Evolutionary conservation across 495 filamentous ascomycete genomes (phyloP), one percentile per base, ranked within the genome.

Genomic region (Annulohypoxylon moriforme): DNA sequence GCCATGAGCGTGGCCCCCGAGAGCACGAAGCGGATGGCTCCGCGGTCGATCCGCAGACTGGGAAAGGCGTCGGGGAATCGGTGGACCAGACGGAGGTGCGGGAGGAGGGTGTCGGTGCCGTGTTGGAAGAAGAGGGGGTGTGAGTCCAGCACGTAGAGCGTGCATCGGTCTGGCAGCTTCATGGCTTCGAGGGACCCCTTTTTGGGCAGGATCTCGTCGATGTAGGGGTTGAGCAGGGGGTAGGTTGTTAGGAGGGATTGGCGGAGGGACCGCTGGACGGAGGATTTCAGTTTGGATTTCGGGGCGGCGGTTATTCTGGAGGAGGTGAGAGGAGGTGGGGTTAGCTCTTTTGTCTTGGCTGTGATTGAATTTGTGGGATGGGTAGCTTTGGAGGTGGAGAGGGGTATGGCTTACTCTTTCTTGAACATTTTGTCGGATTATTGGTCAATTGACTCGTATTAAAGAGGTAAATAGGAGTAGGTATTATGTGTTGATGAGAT

Each of bases 231-330:
- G 59, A 98, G 92, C 14, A 92, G 85, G 1, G 96, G 96, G 82
- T 94, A 97, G 47, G 93, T 91, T 36, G 93, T 87, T 68, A 93
- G 80, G 73, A 98, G 84, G 72, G 92, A 92, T 64, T 90, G 85
- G 73, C 96, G 92, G 66, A 99, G 87, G 68, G 85, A 88, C 68
- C 96, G 93, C 82, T 97, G 94, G 44, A 92, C 93, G 16, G 94
- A 97, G 73, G 95, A 97, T 82, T 98, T 99, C 81, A 99, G 93
- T 87, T 98, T 99, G 68, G 93, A 92, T 81, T 95, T 96, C 60
- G 92, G 89, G 60, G 90, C 90, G 8, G 90, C 81, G 74, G 89
- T 85, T 79, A 98, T 89, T 64, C 66, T 76, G 44, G 47, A 5
- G 38, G 34, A 3, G 36, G n/a, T n/a, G n/a, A n/a, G n/a, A n/a